Evolutionary conservation across 140 eudicot species (phyloP).

Genomic region (Anethum foeniculum): DNA sequence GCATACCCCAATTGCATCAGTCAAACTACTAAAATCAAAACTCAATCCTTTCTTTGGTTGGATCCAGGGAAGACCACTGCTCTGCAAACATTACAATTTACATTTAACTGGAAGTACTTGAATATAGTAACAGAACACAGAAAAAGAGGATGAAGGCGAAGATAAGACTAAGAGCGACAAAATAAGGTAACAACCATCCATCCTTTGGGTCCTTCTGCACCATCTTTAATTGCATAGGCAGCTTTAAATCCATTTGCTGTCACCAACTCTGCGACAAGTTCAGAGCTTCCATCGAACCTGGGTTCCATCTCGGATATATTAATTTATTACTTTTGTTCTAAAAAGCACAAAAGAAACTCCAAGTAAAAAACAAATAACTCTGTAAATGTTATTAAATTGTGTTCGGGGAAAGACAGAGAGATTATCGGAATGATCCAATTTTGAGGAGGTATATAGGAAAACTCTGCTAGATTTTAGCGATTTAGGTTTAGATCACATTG

Average conservation of each 20-base stretch:
- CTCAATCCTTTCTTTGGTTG: slow-evolving; percentile 62
- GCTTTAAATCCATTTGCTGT: slow-evolving; percentile 94
- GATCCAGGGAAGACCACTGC: slow-evolving; percentile 93
- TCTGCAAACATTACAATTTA: slow-evolving; percentile 47
- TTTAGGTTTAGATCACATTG: neutral
- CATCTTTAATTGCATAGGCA: slow-evolving; percentile 95
- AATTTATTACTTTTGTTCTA: slow-evolving; percentile 19
- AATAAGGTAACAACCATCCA: slow-evolving; percentile 57
- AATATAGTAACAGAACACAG: neutral
- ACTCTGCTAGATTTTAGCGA: neutral
- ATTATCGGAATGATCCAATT: neutral
- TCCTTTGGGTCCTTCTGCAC: slow-evolving; percentile 96
- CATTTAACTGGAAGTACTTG: neutral
- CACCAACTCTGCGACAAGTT: slow-evolving; percentile 90
- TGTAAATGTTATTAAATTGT: neutral
- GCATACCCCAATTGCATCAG: slow-evolving; percentile 64
- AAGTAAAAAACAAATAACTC: neutral
- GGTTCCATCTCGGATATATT: slow-evolving; percentile 41
- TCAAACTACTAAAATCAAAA: slow-evolving; percentile 54
- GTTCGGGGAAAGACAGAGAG: neutral
- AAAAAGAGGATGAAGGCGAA: neutral
- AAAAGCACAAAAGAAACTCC: neutral
- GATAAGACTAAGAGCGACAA: neutral
- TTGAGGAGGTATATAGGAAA: neutral
- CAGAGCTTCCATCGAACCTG: slow-evolving; percentile 97